Base-by-base conservation (phyloP, 768 basidiomycete species). In the Leccinellum albellum region DNA sequence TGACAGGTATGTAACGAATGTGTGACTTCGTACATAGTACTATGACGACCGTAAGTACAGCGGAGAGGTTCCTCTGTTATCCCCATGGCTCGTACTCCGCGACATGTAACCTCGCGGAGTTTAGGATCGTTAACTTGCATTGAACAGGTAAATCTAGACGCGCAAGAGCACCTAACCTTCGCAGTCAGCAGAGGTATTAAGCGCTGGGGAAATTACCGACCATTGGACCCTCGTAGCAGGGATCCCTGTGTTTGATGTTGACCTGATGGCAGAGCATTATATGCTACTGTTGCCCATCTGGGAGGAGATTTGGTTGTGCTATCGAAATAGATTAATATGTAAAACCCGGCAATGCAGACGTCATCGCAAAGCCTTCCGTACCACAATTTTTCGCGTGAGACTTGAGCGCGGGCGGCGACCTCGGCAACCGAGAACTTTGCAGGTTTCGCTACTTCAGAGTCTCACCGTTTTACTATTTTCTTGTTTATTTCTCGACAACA, bases 41-140 rank as follows among this genome's bases (percentile, higher is more conserved):
- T n/a, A n/a, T n/a, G n/a, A n/a, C n/a, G n/a, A n/a, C n/a, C n/a
- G n/a, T n/a, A n/a, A n/a, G n/a, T n/a, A 40, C 37, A 17, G 10
- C 40, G 40, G 40, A 42, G 37, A 37, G 37, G 37, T 37, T 40
- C 37, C 37, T 40, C 37, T 44, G 42, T n/a, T 4, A 24, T 26
- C 46, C 33, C 45, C 17, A 58, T 50, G 46, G n/a, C 50, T n/a
- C 57, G 40, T 28, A 66, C 67, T 66, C 65, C 65, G 65, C 65
- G 66, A 58, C n/a, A 42, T 28, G 6, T 28, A 4, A 46, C 37
- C 46, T 69, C 66, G 66, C 66, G 66, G 66, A 67, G 66, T 67
- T 69, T 57, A 32, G 57, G 55, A 53, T 46, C 45, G 44, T 55
- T 26, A 26, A 17, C 31, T 6, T 13, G 21, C 40, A 33, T 24